These are phyloP conservation scores for Hypoxylon sp. DNA, from an alignment of 2,329 filamentous ascomycete genomes.

Conservation along the genomic window DNA sequence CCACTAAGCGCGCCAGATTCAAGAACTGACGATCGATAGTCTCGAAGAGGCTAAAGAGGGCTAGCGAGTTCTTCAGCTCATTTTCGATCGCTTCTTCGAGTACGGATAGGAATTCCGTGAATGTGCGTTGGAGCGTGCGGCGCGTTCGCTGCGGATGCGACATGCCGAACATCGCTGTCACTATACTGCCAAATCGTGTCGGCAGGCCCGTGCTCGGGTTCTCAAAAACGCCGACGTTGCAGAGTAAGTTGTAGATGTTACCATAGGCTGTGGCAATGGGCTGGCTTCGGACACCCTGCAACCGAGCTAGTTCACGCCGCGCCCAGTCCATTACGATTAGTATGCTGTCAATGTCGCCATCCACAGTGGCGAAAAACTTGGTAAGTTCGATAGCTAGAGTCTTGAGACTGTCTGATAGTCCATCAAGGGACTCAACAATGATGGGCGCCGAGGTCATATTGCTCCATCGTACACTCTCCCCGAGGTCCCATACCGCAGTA, in stretches of 20 bases:
- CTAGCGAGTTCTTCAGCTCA: constrained; percentile 83
- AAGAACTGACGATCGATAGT: constrained; percentile 90
- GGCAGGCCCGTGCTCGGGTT: constrained; percentile 65
- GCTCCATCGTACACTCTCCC: constrained; percentile 87
- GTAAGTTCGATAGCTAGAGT: constrained; percentile 87
- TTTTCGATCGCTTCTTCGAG: constrained; percentile 90
- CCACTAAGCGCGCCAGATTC: constrained; percentile 86
- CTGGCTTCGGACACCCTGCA: constrained; percentile 71
- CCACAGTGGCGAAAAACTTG: constrained; percentile 92
- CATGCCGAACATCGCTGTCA: constrained; percentile 81
- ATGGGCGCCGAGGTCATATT: constrained; percentile 91
- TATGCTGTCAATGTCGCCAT: constrained; percentile 92
- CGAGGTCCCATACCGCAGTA: constrained; percentile 93
- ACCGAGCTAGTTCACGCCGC: constrained; percentile 81
- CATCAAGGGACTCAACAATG: constrained; percentile 88
- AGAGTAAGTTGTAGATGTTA: constrained; percentile 84
- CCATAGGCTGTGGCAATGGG: constrained; percentile 80
- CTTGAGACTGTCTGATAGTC: constrained; percentile 86
- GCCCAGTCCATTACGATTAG: constrained; percentile 98
- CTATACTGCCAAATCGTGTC: constrained; percentile 75
- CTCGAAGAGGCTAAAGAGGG: constrained; percentile 90
- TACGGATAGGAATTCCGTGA: constrained; percentile 86
- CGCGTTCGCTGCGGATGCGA: constrained; percentile 85
- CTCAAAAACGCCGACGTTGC: constrained; percentile 71
- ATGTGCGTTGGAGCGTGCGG: constrained; percentile 84